Percentiles rank a stretch among this genome's conserved stretches.
phyloP scores from a whole-genome alignment of 2,329 filamentous ascomycete genomes.

The Huntiella bhutanensis region DNA sequence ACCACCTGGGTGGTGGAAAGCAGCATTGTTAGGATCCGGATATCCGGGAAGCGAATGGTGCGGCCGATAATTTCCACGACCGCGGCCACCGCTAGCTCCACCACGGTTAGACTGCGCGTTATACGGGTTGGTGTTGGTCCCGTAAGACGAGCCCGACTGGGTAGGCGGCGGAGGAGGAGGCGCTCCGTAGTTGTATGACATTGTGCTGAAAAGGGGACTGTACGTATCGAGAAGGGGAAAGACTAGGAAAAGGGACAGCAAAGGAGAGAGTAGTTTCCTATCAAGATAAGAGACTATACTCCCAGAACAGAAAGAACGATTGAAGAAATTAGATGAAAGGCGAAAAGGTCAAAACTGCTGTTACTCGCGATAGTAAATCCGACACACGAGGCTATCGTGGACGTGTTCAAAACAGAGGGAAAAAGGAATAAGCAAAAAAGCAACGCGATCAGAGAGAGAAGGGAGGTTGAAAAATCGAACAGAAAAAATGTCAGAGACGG shows the following conservation, averaged over 20 bases:
- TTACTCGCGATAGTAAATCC: neutral
- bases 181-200: conserved; percentile 37
- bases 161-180: conserved; percentile 29
- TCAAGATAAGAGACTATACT: neutral
- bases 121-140: conserved; percentile 20
- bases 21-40: conserved; percentile 23
- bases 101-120: conserved; percentile 13
- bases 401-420: neutral
- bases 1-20: conserved; percentile 29
- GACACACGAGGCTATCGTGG: neutral
- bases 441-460: neutral
- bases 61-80: conserved; percentile 7
- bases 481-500: neutral
- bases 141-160: conserved; percentile 24
- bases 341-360: neutral
- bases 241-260: neutral
- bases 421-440: neutral
- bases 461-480: neutral
- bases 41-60: conserved; percentile 19
- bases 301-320: no score
- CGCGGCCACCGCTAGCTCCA: conserved; percentile 13
- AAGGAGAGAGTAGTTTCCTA: neutral
- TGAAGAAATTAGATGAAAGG: neutral
- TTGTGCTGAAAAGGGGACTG: conserved; percentile 13
- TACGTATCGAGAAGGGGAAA: neutral